These are phyloP conservation scores for Colletotrichum sp. DNA, from an alignment of 2,329 filamentous ascomycete genomes.

Conservation along the genomic window DNA sequence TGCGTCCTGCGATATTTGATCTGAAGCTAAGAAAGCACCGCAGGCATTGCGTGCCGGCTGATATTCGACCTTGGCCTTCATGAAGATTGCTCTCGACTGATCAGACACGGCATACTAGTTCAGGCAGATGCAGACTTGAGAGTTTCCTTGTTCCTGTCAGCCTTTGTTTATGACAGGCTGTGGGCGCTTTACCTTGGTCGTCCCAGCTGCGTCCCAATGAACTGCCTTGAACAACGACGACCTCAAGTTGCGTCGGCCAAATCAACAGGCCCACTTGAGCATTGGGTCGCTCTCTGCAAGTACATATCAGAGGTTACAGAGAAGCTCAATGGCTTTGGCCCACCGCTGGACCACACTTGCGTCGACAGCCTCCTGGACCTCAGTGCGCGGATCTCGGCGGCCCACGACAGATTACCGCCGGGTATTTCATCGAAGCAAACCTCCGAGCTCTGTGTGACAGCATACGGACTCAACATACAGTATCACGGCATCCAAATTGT, in stretches of 20 bases:
- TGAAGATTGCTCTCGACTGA: background rate
- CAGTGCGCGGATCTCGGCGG: background rate
- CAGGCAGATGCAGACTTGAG: background rate
- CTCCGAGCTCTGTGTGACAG: background rate
- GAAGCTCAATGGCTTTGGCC: background rate
- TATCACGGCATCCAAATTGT: background rate
- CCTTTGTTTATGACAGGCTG: background rate
- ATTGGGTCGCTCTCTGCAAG: background rate
- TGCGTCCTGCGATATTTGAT: background rate
- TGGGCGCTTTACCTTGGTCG: background rate
- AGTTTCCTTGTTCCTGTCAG: background rate
- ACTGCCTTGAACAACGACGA: background rate
- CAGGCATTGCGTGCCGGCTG: background rate
- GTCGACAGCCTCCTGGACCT: background rate
- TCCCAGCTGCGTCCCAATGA: background rate
- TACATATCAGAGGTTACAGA: background rate
- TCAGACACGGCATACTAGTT: background rate
- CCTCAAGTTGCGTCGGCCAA: background rate
- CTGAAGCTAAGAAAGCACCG: background rate
- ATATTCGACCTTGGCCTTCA: background rate
- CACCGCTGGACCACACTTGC: background rate
- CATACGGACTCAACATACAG: background rate
- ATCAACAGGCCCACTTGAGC: background rate
- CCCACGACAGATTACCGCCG: background rate
- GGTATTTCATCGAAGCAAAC: background rate